Percentiles rank a stretch among this genome's conserved stretches.
Conservation (phyloP, 2,329 filamentous ascomycete genomes). For the Monilinia fructigena region DNA sequence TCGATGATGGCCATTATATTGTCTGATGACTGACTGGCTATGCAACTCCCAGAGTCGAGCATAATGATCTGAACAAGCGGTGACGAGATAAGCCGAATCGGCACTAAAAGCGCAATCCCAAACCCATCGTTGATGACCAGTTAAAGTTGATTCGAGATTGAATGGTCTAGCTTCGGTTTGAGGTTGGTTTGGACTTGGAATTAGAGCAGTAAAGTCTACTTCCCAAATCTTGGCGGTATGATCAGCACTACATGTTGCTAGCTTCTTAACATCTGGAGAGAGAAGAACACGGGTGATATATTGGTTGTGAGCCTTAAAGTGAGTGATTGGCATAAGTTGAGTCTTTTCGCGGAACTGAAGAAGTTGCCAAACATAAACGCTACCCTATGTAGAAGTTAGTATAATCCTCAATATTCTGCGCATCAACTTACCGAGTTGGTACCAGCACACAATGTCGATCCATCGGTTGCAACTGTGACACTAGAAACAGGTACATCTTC, state of each 20-base stretch:
- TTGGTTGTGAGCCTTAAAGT: slow-evolving; percentile 69
- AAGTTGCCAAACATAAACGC: slow-evolving; percentile 96
- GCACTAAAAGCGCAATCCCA: slow-evolving; percentile 78
- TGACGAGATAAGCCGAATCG: slow-evolving; percentile 71
- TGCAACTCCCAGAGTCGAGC: slow-evolving; percentile 70
- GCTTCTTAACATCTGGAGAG: slow-evolving; percentile 71
- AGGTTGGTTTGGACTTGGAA: slow-evolving; percentile 34
- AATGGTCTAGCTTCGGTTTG: slow-evolving; percentile 50
- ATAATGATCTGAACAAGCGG: slow-evolving; percentile 72
- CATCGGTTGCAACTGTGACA: slow-evolving; percentile 93
- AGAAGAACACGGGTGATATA: slow-evolving; percentile 74
- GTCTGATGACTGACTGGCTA: slow-evolving; percentile 67
- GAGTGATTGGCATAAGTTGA: slow-evolving; percentile 67
- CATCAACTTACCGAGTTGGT: slow-evolving; percentile 73
- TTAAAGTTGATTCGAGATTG: slow-evolving; percentile 66
- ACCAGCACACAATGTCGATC: slow-evolving; percentile 85
- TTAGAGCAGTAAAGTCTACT: slow-evolving; percentile 65
- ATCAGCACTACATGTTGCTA: slow-evolving; percentile 72
- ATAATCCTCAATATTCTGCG: background rate
- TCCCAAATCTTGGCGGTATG: slow-evolving; percentile 95
- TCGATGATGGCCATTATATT: slow-evolving; percentile 74
- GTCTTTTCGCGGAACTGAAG: slow-evolving; percentile 69
- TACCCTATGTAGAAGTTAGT: slow-evolving; percentile 60
- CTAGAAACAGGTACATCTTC: slow-evolving; percentile 92
- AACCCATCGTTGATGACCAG: slow-evolving; percentile 73